Percentiles rank a stretch among this genome's conserved stretches.
These are phyloP conservation scores for Magnaporthales sp. DNA, from an alignment of 2,329 filamentous ascomycete genomes.

Conservation along the genomic window DNA sequence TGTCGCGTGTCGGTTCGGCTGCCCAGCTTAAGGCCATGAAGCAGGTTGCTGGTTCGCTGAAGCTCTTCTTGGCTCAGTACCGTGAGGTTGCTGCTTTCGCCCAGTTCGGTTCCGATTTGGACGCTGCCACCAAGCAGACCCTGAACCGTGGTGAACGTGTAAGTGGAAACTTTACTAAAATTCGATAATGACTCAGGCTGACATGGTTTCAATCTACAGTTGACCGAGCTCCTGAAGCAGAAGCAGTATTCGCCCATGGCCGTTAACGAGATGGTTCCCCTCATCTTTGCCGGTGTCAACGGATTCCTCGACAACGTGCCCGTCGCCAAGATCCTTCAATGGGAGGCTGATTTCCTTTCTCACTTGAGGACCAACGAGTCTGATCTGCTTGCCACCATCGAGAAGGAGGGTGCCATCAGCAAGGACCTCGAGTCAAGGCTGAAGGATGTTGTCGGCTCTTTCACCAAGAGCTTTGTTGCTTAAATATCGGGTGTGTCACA, in stretches of 20 bases:
- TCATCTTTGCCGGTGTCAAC: slow-evolving; percentile 99
- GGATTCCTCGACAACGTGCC: slow-evolving; percentile 84
- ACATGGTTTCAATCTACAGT: slow-evolving; percentile 30
- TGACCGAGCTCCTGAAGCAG: slow-evolving; percentile 98
- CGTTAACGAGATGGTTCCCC: slow-evolving; percentile 99
- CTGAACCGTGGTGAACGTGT: slow-evolving; percentile 96
- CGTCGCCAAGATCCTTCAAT: slow-evolving; percentile 82
- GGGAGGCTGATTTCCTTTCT: slow-evolving; percentile 90
- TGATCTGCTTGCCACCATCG: slow-evolving; percentile 76
- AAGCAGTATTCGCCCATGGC: slow-evolving; percentile 99
- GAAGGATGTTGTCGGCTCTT: slow-evolving; percentile 65
- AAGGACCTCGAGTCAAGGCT: slow-evolving; percentile 84
- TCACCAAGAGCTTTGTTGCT: slow-evolving; percentile 86
- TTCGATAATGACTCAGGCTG: slow-evolving; percentile 10
- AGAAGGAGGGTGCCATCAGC: slow-evolving; percentile 92
- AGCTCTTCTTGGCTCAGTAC: slow-evolving; percentile 99
- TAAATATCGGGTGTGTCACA: slow-evolving; percentile 33
- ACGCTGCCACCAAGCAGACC: slow-evolving; percentile 98
- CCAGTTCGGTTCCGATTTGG: slow-evolving; percentile 99
- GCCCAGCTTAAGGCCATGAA: slow-evolving; percentile 99
- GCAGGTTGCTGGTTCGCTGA: slow-evolving; percentile 98
- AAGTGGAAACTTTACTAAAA: slow-evolving; percentile 28
- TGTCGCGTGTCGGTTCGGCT: slow-evolving; percentile 98
- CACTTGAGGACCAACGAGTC: slow-evolving; percentile 88
- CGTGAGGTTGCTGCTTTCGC: slow-evolving; percentile 99